Evolutionary conservation across 805 yeast genomes (phyloP).

Genomic region (Ogataea glucozyma): DNA sequence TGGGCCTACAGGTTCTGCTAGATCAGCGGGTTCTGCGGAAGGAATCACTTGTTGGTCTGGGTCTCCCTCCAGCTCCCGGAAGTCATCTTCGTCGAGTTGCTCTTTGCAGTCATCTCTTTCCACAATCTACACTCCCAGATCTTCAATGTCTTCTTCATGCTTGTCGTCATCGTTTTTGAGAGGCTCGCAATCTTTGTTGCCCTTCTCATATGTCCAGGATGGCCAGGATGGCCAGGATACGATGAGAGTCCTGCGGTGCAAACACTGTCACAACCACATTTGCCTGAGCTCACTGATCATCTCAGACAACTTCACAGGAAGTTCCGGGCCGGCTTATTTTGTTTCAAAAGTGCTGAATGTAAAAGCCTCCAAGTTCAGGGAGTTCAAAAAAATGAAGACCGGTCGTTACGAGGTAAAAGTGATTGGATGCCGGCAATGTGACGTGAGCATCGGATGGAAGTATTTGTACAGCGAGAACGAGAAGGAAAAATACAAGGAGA

Average conservation of each 20-base stretch:
- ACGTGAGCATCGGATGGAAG: slow-evolving; percentile 36
- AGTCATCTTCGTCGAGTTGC: slow-evolving; percentile 9
- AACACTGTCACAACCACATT: slow-evolving; percentile 37
- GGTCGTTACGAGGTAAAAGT: slow-evolving; percentile 35
- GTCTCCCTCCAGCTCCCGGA: slow-evolving; percentile 7
- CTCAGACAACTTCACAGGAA: slow-evolving; percentile 37
- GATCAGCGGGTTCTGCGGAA: neutral
- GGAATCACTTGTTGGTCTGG: neutral
- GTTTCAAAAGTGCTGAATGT: slow-evolving; percentile 35
- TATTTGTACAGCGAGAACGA: slow-evolving; percentile 33
- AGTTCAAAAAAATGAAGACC: slow-evolving; percentile 34
- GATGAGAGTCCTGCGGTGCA: slow-evolving; percentile 31
- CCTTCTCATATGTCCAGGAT: slow-evolving; percentile 1
- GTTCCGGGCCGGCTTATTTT: slow-evolving; percentile 36
- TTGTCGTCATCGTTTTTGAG: slow-evolving; percentile 2
- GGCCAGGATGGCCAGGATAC: neutral
- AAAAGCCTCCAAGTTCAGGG: slow-evolving; percentile 18
- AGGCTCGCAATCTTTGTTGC: slow-evolving; percentile 1
- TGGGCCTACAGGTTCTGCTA: neutral
- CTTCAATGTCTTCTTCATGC: slow-evolving; percentile 11
- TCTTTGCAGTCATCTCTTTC: slow-evolving; percentile 22
- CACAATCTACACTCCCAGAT: slow-evolving; percentile 17
- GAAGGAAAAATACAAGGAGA: slow-evolving; percentile 35
- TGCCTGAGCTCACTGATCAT: slow-evolving; percentile 31
- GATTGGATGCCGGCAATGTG: slow-evolving; percentile 36